Evolutionary conservation across 257 asterid species (phyloP), one percentile per base, ranked within the genome.

Genomic region (Avicennia marina): DNA sequence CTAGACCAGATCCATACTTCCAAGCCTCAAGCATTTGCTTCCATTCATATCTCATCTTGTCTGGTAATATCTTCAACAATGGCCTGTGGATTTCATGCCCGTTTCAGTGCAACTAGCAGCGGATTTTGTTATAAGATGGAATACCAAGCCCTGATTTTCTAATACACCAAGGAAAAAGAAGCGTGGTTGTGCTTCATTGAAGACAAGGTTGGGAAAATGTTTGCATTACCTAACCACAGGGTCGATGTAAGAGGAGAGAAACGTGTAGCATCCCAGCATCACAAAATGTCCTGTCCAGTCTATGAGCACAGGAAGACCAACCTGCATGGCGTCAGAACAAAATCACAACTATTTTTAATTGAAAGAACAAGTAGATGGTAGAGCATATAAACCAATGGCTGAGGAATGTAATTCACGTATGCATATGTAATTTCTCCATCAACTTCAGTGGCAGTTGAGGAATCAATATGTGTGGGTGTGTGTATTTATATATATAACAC

Each of bases 1-100:
- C 98, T 15, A 87, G 77, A 60, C 98, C 98, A 65, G 96, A 82
- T 71, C 98, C 98, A 77, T 88, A 91, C 64, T 85, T 76, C 98
- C 98, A 91, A 38, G 98, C 95, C 66, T 85, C 96, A 5, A 91
- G 90, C 70, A 73, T 79, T 53, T 82, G 80, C 62, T 66, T 85
- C 98, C 95, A 88, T 71, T 67, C 71, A 12, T 77, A 91, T 69
- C 69, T 77, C 75, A 61, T 63, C 80, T 75, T 78, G 25, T 72
- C 75, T n/a, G 96, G 84, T 39, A 85, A 79, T 27, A 69, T 47
- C 7, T 60, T 56, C 68, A 81, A 49, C 69, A 68, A 63, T 32
- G 93, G 87, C 82, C 98, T 88, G 75, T 16, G 7, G 41, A 13
- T 41, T 21, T 13, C 18, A n/a, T 47, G 3, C 19, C 44, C 39